A percentile compares a stretch with the other conserved stretches of the same genome.
Evolutionary conservation across 1,284 basidiomycete species (phyloP).

Genomic region (Clitocybe nebularis): DNA sequence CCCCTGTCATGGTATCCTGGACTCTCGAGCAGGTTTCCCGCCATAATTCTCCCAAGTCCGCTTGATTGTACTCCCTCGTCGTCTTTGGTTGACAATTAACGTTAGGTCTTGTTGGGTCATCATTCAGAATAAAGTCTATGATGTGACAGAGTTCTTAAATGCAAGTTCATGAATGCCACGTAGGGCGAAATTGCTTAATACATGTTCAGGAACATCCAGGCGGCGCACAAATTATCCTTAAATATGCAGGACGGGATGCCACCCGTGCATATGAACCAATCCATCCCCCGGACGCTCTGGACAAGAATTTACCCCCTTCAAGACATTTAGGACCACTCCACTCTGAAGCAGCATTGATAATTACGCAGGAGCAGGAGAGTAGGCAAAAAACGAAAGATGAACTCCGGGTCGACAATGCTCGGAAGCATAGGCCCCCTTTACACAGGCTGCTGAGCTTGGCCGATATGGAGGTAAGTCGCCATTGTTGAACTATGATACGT

Average conservation of each 20-base stretch:
- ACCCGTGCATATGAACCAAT: constrained; percentile 72
- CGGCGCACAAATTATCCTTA: constrained; percentile 72
- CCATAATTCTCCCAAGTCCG: constrained; percentile 50
- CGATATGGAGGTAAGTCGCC: constrained; percentile 67
- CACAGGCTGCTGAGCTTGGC: constrained; percentile 65
- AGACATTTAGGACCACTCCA: constrained; percentile 74
- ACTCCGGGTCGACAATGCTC: constrained; percentile 58
- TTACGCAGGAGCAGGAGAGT: constrained; percentile 37
- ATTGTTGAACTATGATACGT: constrained; percentile 1
- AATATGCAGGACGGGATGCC: constrained; percentile 77
- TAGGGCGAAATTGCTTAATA: not conserved
- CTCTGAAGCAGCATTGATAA: constrained; percentile 40
- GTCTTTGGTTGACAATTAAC: constrained; percentile 8
- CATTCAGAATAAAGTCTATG: constrained; percentile 73
- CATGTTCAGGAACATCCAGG: constrained; percentile 72
- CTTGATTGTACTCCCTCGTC: constrained; percentile 1
- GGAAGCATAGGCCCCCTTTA: constrained; percentile 60
- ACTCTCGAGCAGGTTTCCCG: constrained; percentile 40
- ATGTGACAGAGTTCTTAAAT: constrained; percentile 81
- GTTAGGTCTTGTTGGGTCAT: constrained; percentile 88
- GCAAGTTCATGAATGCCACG: constrained; percentile 20
- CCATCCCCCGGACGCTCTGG: constrained; percentile 68
- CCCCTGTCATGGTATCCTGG: constrained; percentile 31
- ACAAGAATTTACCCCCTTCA: constrained; percentile 59
- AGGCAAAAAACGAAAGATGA: constrained; percentile 66